Evolutionary conservation across 345 rosid species (phyloP).

Genomic region (Mallotus nudiflorus): DNA sequence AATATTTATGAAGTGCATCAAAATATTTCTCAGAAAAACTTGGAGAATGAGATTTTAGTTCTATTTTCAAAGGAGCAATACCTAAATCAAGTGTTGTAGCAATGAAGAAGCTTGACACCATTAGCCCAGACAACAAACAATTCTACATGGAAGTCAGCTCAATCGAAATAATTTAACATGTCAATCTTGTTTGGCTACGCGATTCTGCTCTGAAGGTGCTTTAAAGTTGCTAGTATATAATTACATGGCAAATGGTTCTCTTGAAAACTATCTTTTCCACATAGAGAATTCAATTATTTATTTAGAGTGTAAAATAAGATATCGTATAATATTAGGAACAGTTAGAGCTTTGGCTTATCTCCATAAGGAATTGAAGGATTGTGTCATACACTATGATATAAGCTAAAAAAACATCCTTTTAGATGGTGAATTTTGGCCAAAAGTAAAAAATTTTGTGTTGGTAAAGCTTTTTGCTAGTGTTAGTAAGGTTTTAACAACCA

Average conservation of each 20-base stretch:
- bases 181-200: constrained; percentile 81
- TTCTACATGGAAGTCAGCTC: constrained; percentile 74
- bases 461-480: constrained; percentile 85
- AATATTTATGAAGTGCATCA: constrained; percentile 58
- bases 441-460: constrained; percentile 82
- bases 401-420: constrained; percentile 84
- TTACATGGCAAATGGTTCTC: constrained; percentile 75
- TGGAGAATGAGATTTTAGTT: constrained; percentile 84
- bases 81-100: constrained; percentile 65
- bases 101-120: constrained; percentile 73
- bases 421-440: constrained; percentile 61
- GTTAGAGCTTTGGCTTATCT: constrained; percentile 82
- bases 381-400: constrained; percentile 85
- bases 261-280: constrained; percentile 66
- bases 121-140: constrained; percentile 88
- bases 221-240: constrained; percentile 66
- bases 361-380: constrained; percentile 78
- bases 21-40: constrained; percentile 70
- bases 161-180: constrained; percentile 73
- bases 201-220: constrained; percentile 75
- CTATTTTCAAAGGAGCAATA: constrained; percentile 72
- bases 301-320: constrained; percentile 70
- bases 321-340: constrained; percentile 62
- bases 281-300: too few relatives aligned
- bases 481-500: constrained; percentile 75